Percentiles rank a stretch among this genome's conserved stretches.
Evolutionary conservation across 2,329 filamentous ascomycete genomes (phyloP).

Genomic region (Beauveria rudraprayagi): DNA sequence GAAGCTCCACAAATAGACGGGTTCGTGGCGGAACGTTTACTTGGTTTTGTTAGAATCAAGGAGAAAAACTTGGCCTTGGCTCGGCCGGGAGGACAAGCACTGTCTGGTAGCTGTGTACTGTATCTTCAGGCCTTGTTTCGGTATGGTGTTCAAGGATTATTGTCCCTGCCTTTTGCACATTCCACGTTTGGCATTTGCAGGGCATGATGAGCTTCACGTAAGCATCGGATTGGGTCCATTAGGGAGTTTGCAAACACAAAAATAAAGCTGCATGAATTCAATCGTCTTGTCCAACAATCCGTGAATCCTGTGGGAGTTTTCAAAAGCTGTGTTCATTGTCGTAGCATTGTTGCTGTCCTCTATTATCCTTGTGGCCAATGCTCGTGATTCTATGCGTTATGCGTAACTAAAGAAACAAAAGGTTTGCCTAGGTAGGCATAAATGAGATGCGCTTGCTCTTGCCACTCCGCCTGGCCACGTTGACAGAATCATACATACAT

Average conservation of each 20-base stretch:
- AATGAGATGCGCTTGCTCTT: not conserved
- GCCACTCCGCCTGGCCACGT: not conserved
- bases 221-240: slow-evolving; percentile 30
- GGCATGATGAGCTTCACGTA: slow-evolving; percentile 29
- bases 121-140: slow-evolving; percentile 16
- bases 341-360: not conserved
- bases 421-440: not conserved
- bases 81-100: not conserved
- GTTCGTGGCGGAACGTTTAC: slow-evolving; percentile 19
- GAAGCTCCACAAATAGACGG: slow-evolving; percentile 89
- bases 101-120: slow-evolving; percentile 4
- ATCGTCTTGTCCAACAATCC: not conserved
- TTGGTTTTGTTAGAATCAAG: not conserved
- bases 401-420: not conserved
- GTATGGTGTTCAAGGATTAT: slow-evolving; percentile 32
- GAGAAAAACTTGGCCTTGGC: slow-evolving; percentile 3
- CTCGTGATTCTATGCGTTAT: slow-evolving; percentile 1
- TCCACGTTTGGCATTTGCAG: slow-evolving; percentile 26
- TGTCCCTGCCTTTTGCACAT: slow-evolving; percentile 12
- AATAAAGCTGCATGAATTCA: slow-evolving; percentile 9
- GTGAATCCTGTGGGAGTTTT: not conserved
- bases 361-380: not conserved
- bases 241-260: slow-evolving; percentile 22
- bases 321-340: not conserved
- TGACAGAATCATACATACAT: not conserved